phyloP scores from a whole-genome alignment of 208 protist genomes.

The Trypanosoma platydactyli region DNA sequence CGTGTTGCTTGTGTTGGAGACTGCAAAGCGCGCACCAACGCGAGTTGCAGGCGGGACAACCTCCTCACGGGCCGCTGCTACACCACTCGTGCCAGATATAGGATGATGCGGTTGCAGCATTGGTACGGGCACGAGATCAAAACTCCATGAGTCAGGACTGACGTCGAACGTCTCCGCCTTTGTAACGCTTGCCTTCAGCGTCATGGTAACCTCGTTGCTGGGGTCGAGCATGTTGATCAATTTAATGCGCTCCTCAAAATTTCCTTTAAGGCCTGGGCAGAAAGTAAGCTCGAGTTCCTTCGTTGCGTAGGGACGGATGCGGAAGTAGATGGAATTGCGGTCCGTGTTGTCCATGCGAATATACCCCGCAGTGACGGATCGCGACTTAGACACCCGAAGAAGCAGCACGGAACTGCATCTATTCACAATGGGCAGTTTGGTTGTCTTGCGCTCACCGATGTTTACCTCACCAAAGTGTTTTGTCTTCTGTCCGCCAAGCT shows the following conservation, averaged over 20 bases:
- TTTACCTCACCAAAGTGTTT: constrained; percentile 91
- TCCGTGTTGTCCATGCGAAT: constrained; percentile 83
- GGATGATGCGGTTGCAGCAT: constrained; percentile 19
- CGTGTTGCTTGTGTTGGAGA: constrained; percentile 76
- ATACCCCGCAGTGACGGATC: constrained; percentile 81
- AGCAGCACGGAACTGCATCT: constrained; percentile 73
- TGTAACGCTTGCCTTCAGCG: constrained; percentile 77
- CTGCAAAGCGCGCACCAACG: constrained; percentile 68
- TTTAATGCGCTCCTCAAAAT: constrained; percentile 74
- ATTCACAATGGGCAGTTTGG: constrained; percentile 79
- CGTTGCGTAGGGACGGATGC: constrained; percentile 75
- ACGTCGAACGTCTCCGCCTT: constrained; percentile 90
- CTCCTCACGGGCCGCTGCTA: constrained; percentile 1
- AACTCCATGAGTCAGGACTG: constrained; percentile 79
- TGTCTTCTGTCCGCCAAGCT: constrained; percentile 76
- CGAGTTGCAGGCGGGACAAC: constrained; percentile 19
- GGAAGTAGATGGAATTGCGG: constrained; percentile 57
- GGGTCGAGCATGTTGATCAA: constrained; percentile 76
- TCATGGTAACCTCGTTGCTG: constrained; percentile 58
- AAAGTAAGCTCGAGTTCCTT: constrained; percentile 81
- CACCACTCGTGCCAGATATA: background rate
- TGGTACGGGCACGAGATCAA: constrained; percentile 61
- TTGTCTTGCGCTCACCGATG: constrained; percentile 80
- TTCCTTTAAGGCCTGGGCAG: constrained; percentile 82
- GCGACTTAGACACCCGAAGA: constrained; percentile 72